Evolutionary conservation across 2,329 filamentous ascomycete species (phyloP), one percentile per base, ranked within the genome.

Genomic region (Byssothecium circinans): DNA sequence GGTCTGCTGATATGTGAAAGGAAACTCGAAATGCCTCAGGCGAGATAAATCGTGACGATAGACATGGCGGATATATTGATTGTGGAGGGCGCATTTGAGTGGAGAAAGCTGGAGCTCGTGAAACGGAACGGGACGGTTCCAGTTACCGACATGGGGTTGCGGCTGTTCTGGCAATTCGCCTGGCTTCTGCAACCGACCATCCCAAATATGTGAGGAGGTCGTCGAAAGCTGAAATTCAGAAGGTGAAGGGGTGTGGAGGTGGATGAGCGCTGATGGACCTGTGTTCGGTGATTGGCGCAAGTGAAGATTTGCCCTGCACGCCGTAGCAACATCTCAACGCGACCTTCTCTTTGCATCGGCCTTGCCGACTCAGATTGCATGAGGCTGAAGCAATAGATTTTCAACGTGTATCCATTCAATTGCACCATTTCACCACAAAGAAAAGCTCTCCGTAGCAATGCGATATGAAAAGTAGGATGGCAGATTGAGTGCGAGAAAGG

Each of bases 251-350:
- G 38, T 30, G 39, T 30, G n/a, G 30, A 25, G 35, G 23, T 32
- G 14, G 18, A 43, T 19, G 37, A 38, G 11, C 23, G 27, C 39
- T 45, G 23, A 18, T 48, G 45, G 33, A 35, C 37, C 22, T 43
- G 27, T 29, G 41, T 29, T 15, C 25, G 15, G 39, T 52, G 46
- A 58, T 58, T 58, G 55, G 55, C 25, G 32, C 11, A 27, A 38
- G 49, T 40, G 43, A 54, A 58, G 50, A 56, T 56, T 53, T 50
- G 46, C 11, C 32, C 43, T 54, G 55, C 55, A 53, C 27, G 46
- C 44, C 39, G 43, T 32, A 46, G 22, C 17, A 39, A 34, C 36
- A 36, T 40, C 29, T 34, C 17, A 29, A 27, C 32, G 41, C 23
- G 43, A 46, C 39, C 43, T 46, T 39, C 43, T 50, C n/a, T 33